phyloP scores from a whole-genome alignment of 305 asterid species.

The Fraxinus dipetala region DNA sequence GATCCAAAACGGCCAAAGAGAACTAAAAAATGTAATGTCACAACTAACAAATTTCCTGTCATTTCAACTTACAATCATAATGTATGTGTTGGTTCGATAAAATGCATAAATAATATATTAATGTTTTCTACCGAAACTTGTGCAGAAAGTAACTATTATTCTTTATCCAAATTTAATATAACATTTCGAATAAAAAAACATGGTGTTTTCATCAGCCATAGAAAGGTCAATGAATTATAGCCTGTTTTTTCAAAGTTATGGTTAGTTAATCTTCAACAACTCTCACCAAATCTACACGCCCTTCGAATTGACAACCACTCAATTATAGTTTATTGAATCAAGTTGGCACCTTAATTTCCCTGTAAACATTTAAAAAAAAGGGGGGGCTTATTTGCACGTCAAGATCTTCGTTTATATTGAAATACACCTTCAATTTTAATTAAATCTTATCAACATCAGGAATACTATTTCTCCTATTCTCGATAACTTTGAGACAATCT shows the following conservation, averaged over 20 bases:
- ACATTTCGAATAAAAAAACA: too few relatives aligned
- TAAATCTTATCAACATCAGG: neutral
- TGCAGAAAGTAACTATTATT: neutral
- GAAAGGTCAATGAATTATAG: neutral
- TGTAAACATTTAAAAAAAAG: neutral
- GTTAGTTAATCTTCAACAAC: neutral
- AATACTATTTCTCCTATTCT: neutral
- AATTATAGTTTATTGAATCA: neutral
- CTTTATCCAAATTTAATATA: too few relatives aligned
- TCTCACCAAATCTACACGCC: conserved; percentile 4
- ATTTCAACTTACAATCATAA: neutral
- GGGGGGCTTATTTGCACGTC: neutral
- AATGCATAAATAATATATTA: neutral
- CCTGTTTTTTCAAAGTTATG: neutral
- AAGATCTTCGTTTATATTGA: neutral
- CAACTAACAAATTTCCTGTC: neutral
- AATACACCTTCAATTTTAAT: too few relatives aligned
- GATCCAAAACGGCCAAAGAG: too few relatives aligned
- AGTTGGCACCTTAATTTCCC: neutral
- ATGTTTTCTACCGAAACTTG: neutral
- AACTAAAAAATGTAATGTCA: too few relatives aligned
- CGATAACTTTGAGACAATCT: neutral
- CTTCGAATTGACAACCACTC: neutral
- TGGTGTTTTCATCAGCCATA: neutral
- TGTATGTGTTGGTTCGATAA: neutral